Base-by-base conservation (phyloP, 495 filamentous ascomycete genomes). In the Lentithecium fluviatile region DNA sequence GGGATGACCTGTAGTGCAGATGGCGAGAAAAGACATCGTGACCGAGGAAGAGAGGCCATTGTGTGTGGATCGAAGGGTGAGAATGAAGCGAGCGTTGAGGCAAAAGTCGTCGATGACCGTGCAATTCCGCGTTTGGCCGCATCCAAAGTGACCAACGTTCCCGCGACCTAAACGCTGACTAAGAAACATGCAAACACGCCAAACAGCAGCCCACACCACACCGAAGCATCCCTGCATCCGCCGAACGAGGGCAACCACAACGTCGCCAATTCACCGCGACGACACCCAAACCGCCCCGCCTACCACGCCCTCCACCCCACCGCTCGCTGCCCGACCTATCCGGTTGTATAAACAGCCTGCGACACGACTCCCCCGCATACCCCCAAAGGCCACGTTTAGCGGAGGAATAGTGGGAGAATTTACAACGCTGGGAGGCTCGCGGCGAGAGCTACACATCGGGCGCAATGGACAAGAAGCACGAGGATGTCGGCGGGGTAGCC, bases 381-480 rank as follows among this genome's bases (percentile, higher is more conserved):
- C 2, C 11, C 19, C 24, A 54, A 40, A 64, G 60, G 60, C 38
- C 60, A 64, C 60, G 60, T 64, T 64, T 58, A 48, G 54, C 38
- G 45, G 60, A 45, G 52, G 8, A 32, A 26, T 43, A 40, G 46
- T 37, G 52, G 19, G 38, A 54, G 23, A 58, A 37, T 46, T 12
- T 17, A 52, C 47, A 6, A 17, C 26, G 24, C 40, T 13, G 15
- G 20, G 53, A 58, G 47, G 60, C 25, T 58, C 38, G 51, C 25
- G 25, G 45, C 1, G 26, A 48, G 26, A 8, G 19, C 24, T 21
- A 38, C 11, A 12, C 11, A 26, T 26, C 7, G 24, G 26, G n/a
- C 58, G 49, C 24, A 56, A 65, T 65, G 62, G 62, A 65, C 43
- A 65, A 65, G 45, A 65, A 65, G 52, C 56, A 65, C 20, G 62